Percentiles rank a stretch among this genome's conserved stretches.
phyloP scores from a whole-genome alignment of 2,329 filamentous ascomycete species.

The Talaromyces sp. region DNA sequence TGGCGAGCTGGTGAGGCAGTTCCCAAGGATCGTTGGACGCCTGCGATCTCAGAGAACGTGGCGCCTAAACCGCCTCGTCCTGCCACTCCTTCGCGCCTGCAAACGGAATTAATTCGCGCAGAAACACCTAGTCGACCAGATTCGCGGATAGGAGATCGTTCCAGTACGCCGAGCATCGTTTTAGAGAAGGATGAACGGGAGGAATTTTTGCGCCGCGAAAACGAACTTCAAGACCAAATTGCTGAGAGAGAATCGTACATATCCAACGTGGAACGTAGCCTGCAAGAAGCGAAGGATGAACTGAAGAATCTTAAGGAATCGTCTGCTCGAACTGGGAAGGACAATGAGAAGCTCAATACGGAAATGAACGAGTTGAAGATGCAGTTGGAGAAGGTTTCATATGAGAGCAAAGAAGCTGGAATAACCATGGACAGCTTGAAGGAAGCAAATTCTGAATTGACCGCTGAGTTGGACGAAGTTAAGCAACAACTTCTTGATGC shows the following conservation, averaged over 20 bases:
- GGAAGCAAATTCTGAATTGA: constrained; percentile 91
- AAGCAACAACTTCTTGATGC: constrained; percentile 95
- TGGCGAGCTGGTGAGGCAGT: constrained; percentile 89
- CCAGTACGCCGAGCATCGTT: constrained; percentile 79
- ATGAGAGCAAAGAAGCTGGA: constrained; percentile 92
- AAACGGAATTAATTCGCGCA: constrained; percentile 45
- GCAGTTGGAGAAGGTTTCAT: constrained; percentile 91
- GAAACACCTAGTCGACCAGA: constrained; percentile 61
- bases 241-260: constrained; percentile 86
- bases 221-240: constrained; percentile 94
- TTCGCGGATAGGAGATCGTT: constrained; percentile 70
- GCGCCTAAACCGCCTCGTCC: constrained; percentile 44
- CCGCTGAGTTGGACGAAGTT: constrained; percentile 84
- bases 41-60: constrained; percentile 58
- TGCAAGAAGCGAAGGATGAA: constrained; percentile 83
- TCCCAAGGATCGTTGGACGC: constrained; percentile 83
- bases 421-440: constrained; percentile 98
- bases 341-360: constrained; percentile 79
- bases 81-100: constrained; percentile 40
- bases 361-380: constrained; percentile 93
- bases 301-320: constrained; percentile 80
- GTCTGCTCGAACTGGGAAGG: constrained; percentile 74
- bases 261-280: constrained; percentile 70
- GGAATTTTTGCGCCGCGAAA: constrained; percentile 90
- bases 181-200: constrained; percentile 96